Percentiles rank a stretch among this genome's conserved stretches.
Conservation (phyloP, 495 filamentous ascomycete species). For the Tuber umbilicatum region DNA sequence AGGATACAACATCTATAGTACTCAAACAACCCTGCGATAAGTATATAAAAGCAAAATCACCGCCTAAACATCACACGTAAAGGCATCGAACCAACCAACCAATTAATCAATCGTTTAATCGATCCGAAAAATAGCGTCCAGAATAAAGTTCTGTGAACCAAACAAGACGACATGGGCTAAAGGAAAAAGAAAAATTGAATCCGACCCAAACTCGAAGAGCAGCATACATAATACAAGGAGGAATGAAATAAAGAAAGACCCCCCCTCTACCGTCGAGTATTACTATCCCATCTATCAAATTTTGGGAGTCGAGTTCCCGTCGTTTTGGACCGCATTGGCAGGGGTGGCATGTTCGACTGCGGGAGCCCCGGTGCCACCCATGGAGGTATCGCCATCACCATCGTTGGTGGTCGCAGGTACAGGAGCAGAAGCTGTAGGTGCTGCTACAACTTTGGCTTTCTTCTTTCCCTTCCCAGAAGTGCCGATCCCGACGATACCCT, state of each 20-base stretch:
- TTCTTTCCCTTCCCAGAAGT: background rate
- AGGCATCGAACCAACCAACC: background rate
- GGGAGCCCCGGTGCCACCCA: background rate
- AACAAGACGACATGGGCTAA: background rate
- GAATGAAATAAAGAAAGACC: background rate
- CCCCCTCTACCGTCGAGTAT: background rate
- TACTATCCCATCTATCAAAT: background rate
- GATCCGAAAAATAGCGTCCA: background rate
- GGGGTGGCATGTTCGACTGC: background rate
- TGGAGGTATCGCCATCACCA: background rate
- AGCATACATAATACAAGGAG: background rate
- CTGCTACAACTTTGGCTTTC: background rate
- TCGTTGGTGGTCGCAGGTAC: slow-evolving; percentile 4
- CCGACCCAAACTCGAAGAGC: background rate
- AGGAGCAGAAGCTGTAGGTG: background rate
- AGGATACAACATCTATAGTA: background rate
- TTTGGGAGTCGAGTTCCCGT: background rate
- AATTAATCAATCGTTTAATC: background rate
- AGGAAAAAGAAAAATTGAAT: background rate
- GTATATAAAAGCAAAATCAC: background rate
- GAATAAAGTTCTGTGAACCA: background rate
- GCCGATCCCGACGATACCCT: background rate
- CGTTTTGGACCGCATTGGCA: background rate
- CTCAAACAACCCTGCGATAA: background rate
- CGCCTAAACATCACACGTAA: background rate